Conservation (phyloP, 768 basidiomycete species). For the Kwoniella europaea region DNA sequence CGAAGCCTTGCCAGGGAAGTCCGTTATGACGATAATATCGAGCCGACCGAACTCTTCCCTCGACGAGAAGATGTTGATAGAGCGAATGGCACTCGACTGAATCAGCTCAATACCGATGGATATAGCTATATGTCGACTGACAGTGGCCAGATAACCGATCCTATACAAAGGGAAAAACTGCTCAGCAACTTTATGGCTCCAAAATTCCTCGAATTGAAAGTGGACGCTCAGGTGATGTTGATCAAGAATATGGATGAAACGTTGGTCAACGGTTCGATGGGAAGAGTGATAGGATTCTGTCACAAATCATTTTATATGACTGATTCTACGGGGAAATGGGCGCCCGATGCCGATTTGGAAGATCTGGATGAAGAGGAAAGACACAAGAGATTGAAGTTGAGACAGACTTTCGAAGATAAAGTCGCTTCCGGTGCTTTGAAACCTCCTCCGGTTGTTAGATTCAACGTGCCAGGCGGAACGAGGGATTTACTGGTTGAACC, state of each 20-base stretch:
- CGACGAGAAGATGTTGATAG: slow-evolving; percentile 87
- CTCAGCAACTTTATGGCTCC: slow-evolving; percentile 93
- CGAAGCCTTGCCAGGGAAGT: slow-evolving; percentile 72
- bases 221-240: slow-evolving; percentile 91
- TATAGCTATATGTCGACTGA: slow-evolving; percentile 68
- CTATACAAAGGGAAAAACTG: slow-evolving; percentile 73
- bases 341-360: slow-evolving; percentile 48
- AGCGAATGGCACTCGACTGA: slow-evolving; percentile 76
- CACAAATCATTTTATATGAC: slow-evolving; percentile 46
- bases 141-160: slow-evolving; percentile 66
- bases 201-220: slow-evolving; percentile 68
- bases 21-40: slow-evolving; percentile 76
- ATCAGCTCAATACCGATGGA: slow-evolving; percentile 65
- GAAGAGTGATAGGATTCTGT: slow-evolving; percentile 74
- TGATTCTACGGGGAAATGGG: slow-evolving; percentile 57
- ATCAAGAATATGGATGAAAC: slow-evolving; percentile 91
- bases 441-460: slow-evolving; percentile 76
- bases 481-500: slow-evolving; percentile 66
- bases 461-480: slow-evolving; percentile 65
- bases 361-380: slow-evolving; percentile 58
- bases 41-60: slow-evolving; percentile 94
- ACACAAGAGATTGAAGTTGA: slow-evolving; percentile 54
- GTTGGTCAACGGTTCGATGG: slow-evolving; percentile 94
- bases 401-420: slow-evolving; percentile 45
- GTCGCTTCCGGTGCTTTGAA: slow-evolving; percentile 34